These are phyloP conservation scores for Ambrosia hybrid DNA, from an alignment of 140 eudicot species.

Conservation along the genomic window DNA sequence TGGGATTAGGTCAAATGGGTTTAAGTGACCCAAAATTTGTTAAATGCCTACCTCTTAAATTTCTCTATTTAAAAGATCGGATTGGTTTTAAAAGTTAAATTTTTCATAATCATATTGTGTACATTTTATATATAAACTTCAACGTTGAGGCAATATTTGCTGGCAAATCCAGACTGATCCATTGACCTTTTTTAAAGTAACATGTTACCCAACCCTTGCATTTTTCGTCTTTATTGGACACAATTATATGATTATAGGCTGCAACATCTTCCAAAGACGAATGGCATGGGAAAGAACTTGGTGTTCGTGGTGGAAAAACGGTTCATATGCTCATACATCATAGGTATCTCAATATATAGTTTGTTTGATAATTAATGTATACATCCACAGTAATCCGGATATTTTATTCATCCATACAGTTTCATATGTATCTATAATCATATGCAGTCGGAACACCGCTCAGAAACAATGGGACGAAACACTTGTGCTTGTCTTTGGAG, in stretches of 20 bases:
- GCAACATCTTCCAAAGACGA: constrained; percentile 97
- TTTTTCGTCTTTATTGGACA: constrained; percentile 5
- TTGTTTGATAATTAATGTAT: constrained; percentile 12
- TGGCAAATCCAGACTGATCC: neutral
- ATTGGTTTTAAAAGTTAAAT: neutral
- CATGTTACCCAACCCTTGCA: neutral
- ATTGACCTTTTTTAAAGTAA: neutral
- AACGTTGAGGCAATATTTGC: neutral
- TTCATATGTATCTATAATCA: constrained; percentile 10
- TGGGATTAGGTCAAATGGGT: neutral
- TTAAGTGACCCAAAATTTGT: neutral
- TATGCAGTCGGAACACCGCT: constrained; percentile 93
- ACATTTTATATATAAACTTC: neutral
- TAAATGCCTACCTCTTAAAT: neutral
- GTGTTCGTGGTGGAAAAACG: constrained; percentile 96
- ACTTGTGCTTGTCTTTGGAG: constrained; percentile 87
- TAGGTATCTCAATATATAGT: constrained; percentile 51
- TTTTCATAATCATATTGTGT: neutral
- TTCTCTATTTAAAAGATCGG: neutral
- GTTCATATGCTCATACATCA: constrained; percentile 99
- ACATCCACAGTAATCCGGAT: neutral
- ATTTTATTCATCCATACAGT: constrained; percentile 3
- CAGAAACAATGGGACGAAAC: constrained; percentile 99
- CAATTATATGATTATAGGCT: constrained; percentile 50
- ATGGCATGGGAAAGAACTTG: constrained; percentile 99